These are phyloP conservation scores for Ceratocystiopsis brevicomis DNA, from an alignment of 2,329 filamentous ascomycete species.

Conservation along the genomic window DNA sequence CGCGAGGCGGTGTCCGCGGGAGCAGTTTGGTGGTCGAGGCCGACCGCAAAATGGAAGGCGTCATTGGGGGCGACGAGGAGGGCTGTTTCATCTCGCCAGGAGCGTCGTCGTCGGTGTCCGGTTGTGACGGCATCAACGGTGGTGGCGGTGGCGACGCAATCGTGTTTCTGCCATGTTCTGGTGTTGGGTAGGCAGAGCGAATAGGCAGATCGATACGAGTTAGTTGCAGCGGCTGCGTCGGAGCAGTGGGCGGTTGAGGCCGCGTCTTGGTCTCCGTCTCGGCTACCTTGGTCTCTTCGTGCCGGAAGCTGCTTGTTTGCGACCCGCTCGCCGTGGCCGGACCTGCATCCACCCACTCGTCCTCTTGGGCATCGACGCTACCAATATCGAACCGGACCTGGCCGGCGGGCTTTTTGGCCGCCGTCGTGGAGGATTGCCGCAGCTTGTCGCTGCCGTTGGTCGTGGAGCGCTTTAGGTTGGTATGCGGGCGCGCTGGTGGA, in stretches of 20 bases:
- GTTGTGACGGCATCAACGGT: too few relatives aligned
- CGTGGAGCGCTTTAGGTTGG: constrained; percentile 32
- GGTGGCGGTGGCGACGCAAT: too few relatives aligned
- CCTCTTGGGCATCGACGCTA: constrained; percentile 25
- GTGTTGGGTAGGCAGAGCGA: not conserved
- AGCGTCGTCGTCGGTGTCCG: not conserved
- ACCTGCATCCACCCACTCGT: constrained; percentile 51
- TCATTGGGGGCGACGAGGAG: not conserved
- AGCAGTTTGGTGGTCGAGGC: constrained; percentile 25
- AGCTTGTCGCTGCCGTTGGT: constrained; percentile 19
- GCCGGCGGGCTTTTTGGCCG: constrained; percentile 7
- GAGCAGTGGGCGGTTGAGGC: too few relatives aligned
- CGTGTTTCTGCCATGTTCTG: too few relatives aligned
- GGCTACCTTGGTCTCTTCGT: constrained; percentile 1
- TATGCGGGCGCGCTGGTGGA: constrained; percentile 12
- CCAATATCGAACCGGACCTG: constrained; percentile 48
- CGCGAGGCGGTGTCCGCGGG: constrained; percentile 41
- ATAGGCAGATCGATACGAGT: not conserved
- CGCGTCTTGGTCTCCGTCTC: not conserved
- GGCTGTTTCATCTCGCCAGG: not conserved
- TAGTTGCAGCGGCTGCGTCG: not conserved
- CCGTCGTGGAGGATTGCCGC: constrained; percentile 7
- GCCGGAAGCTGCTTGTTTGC: constrained; percentile 7
- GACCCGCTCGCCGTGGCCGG: constrained; percentile 28
- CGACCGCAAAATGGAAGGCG: not conserved